These are phyloP conservation scores for Cadophora luteo-olivacea DNA, from an alignment of 2,329 filamentous ascomycete species.

Conservation along the genomic window DNA sequence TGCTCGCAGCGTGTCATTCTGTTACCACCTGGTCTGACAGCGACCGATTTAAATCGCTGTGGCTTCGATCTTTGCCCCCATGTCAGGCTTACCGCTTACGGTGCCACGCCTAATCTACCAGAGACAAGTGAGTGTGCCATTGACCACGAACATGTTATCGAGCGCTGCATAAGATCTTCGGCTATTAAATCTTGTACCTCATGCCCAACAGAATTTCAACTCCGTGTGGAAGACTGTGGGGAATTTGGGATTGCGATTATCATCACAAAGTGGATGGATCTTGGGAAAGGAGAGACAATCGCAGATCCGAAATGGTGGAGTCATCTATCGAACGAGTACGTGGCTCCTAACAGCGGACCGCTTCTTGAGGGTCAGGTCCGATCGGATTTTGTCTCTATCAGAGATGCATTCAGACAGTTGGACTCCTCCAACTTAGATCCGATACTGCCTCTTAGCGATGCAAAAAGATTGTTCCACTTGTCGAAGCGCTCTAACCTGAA, in stretches of 20 bases:
- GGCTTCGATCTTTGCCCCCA: slow-evolving; percentile 25
- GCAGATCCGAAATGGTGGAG: slow-evolving; percentile 30
- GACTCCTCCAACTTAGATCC: slow-evolving; percentile 14
- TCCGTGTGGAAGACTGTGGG: slow-evolving; percentile 24
- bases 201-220: slow-evolving; percentile 26
- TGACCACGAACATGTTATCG: slow-evolving; percentile 23
- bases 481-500: slow-evolving; percentile 15
- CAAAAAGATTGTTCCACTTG: slow-evolving; percentile 17
- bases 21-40: slow-evolving; percentile 21
- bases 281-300: slow-evolving; percentile 29
- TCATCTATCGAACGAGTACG: slow-evolving; percentile 27
- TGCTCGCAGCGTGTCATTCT: slow-evolving; percentile 23
- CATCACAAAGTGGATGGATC: slow-evolving; percentile 31
- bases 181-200: slow-evolving; percentile 19
- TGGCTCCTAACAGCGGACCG: slow-evolving; percentile 17
- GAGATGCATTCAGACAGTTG: slow-evolving; percentile 19
- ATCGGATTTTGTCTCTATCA: slow-evolving; percentile 16
- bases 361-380: slow-evolving; percentile 16
- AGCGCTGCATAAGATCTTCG: slow-evolving; percentile 24
- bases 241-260: slow-evolving; percentile 19
- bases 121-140: slow-evolving; percentile 22
- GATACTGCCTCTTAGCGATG: slow-evolving; percentile 18
- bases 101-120: slow-evolving; percentile 11
- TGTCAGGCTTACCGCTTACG: slow-evolving; percentile 15
- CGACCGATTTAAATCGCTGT: slow-evolving; percentile 8